These are phyloP conservation scores for Cryphonectria parasitica DNA, from an alignment of 2,329 filamentous ascomycete species.

Conservation along the genomic window DNA sequence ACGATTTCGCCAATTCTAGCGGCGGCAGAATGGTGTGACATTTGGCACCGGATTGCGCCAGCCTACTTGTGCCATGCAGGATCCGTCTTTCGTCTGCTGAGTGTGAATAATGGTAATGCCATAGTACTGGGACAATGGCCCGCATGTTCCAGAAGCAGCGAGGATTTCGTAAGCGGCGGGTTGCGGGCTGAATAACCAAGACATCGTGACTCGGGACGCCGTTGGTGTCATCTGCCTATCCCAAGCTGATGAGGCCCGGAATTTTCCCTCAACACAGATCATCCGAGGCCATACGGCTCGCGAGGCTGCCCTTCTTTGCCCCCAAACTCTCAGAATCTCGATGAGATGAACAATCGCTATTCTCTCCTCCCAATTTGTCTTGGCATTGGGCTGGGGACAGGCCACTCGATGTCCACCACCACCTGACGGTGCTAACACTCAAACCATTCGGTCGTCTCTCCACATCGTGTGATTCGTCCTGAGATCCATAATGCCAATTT, in stretches of 20 bases:
- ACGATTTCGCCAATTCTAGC: not conserved
- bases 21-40: not conserved
- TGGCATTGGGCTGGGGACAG: not conserved
- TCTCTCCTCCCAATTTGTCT: not conserved
- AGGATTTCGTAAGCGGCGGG: not conserved
- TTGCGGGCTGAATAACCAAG: not conserved
- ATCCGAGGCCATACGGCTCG: not conserved
- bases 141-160: not conserved
- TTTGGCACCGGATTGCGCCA: not conserved
- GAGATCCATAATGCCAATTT: not conserved
- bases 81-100: not conserved
- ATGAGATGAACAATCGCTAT: not conserved
- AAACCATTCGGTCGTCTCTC: not conserved
- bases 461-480: conserved; percentile 7
- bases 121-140: not conserved
- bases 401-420: not conserved
- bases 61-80: not conserved
- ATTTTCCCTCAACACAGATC: not conserved
- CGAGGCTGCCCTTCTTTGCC: not conserved
- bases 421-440: not conserved
- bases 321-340: not conserved
- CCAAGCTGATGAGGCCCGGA: not conserved
- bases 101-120: not conserved
- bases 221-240: not conserved
- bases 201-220: not conserved